Conservation (phyloP, 2,329 filamentous ascomycete species). For the Byssothecium circinans region DNA sequence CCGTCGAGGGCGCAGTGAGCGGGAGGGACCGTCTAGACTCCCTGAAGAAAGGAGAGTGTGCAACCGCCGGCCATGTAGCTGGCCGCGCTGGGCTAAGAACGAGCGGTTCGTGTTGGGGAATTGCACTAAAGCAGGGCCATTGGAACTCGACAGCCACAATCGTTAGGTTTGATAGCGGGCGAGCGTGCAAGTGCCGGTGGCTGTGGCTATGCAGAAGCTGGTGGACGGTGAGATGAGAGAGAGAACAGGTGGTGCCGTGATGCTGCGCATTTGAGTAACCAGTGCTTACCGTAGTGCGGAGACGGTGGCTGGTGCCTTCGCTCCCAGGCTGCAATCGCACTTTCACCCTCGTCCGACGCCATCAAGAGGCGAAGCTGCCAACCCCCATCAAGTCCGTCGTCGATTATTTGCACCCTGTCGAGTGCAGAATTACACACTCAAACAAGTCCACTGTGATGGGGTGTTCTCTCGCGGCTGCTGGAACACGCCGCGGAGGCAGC, state of each 20-base stretch:
- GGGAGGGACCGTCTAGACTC: too few species aligned
- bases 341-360: constrained; percentile 14
- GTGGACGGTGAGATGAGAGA: constrained; percentile 23
- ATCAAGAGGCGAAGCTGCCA: constrained; percentile 18
- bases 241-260: too few species aligned
- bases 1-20: too few species aligned
- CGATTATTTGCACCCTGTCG: too few species aligned
- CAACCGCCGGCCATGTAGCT: constrained; percentile 11
- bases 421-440: too few species aligned
- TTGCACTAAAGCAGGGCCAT: constrained; percentile 3
- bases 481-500: neutral
- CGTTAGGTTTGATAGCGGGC: neutral
- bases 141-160: constrained; percentile 16
- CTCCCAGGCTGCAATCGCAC: constrained; percentile 17
- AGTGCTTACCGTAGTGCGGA: too few species aligned
- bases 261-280: constrained; percentile 27
- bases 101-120: constrained; percentile 10
- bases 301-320: constrained; percentile 24
- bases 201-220: constrained; percentile 28
- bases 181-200: constrained; percentile 4
- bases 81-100: constrained; percentile 4
- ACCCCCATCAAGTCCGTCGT: neutral
- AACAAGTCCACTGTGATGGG: neutral
- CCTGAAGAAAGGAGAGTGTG: too few species aligned
- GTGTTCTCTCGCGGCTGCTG: neutral